Conservation (phyloP, 164 flowering plant genomes). For the Vitis vinifera region ASM3070453v1 NC_081811.1:31189501-31190000, state of each 20-base stretch:
- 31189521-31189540: not conserved
- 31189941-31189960: no score
- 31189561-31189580: not conserved
- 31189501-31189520: not conserved
- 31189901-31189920: no score
- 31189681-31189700: not conserved
- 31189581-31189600: slow-evolving; percentile 2
- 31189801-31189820: no score
- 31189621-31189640: not conserved
- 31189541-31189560: not conserved
- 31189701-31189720: not conserved
- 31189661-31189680: not conserved
- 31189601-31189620: not conserved
- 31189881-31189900: no score
- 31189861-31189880: no score
- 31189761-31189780: no score
- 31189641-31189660: not conserved
- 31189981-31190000: no score
- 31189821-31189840: no score
- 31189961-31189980: no score
- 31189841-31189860: no score
- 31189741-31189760: not conserved
- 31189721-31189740: not conserved
- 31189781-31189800: no score
- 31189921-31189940: no score